Evolutionary conservation across 129 eudicot genomes (phyloP), one percentile per base, ranked within the genome.

Genomic region (Pulicaria dysenterica): DNA sequence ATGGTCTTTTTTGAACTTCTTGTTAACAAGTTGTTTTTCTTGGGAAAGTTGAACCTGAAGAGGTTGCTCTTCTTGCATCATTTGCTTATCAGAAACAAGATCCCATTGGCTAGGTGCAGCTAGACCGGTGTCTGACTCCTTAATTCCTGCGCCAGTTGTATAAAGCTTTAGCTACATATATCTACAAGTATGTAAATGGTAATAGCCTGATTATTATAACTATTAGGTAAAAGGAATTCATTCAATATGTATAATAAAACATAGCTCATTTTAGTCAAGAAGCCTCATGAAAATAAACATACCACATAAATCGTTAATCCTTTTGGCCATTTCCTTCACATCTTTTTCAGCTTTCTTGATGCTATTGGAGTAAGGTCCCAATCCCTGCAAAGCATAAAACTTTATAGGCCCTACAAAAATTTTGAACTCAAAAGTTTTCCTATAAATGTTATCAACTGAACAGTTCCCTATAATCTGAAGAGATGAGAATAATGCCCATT

Each of bases 21-120:
- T 24, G 31, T 2, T 36, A 7, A 46, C 36, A 2, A 38, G 58
- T 50, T 43, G 24, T 16, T 56, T 56, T 34, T 10, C 31, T 24
- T 24, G 31, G 1, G 31, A 51, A 51, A 14, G 59, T 50, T 31
- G 79, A 31, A 94, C 98, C 97, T 94, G 98, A 64, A 94, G 95
- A 62, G 98, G 98, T 81, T 94, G 92, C 67, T 94, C 97, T 72
- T 90, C 97, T 76, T 90, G 95, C 98, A 94, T 94, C 98, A 94
- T 94, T 83, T 90, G 96, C 79, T 90, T 90, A 81, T 94, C 98
- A 38, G 98, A 87, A 60, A 90, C 97, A 82, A 94, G 93, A 83
- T 94, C 97, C 96, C 96, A 94, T 59, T 94, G 96, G 73, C 97
- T 90, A 34, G 98, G 97, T 67, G 96, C 91, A 61, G 98, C 98